Conservation (phyloP, 148 eudicot species). For the Vaccinium myrtillus region DNA sequence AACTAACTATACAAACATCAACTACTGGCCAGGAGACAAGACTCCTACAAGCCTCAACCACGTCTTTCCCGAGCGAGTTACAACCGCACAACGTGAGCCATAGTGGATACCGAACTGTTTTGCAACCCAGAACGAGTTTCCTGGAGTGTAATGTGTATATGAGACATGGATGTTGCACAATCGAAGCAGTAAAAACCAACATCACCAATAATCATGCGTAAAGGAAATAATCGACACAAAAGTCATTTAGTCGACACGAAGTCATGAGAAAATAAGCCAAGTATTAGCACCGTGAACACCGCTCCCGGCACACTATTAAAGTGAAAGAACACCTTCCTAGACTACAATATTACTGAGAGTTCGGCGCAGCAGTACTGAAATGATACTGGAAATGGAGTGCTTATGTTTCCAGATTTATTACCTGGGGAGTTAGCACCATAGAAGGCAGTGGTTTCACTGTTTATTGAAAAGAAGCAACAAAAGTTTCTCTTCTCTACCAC, state of each 20-base stretch:
- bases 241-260: not conserved
- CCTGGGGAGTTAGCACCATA: not conserved
- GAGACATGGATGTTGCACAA: not conserved
- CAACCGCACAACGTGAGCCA: not conserved
- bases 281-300: not conserved
- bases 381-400: not conserved
- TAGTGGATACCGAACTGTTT: not conserved
- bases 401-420: not conserved
- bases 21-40: not conserved
- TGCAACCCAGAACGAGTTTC: not conserved
- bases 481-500: not conserved
- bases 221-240: not conserved
- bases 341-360: not conserved
- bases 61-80: not conserved
- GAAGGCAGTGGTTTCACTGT: not conserved
- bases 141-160: not conserved
- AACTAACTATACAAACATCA: not conserved
- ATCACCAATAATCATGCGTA: not conserved
- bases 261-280: not conserved
- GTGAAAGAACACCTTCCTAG: not conserved
- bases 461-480: constrained; percentile 7
- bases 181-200: not conserved
- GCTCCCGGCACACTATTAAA: not conserved
- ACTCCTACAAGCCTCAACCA: not conserved
- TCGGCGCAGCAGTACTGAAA: not conserved